Conservation (phyloP, 2,329 filamentous ascomycete genomes). For the Talaromyces marneffei region DNA sequence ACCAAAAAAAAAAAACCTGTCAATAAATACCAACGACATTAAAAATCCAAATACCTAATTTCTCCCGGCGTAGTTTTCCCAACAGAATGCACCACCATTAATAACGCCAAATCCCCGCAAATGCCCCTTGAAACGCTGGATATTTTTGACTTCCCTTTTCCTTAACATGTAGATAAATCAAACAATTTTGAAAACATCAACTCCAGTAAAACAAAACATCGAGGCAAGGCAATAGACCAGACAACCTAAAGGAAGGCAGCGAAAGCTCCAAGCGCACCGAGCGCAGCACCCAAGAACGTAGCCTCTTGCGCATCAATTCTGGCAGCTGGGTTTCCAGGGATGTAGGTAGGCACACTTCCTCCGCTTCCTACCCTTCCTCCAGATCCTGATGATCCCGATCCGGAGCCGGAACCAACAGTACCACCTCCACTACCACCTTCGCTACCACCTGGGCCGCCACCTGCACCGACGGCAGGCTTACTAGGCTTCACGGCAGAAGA, state of each 20-base stretch:
- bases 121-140: background rate
- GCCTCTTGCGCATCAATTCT: conserved; percentile 4
- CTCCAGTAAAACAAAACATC: background rate
- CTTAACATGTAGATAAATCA: background rate
- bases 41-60: background rate
- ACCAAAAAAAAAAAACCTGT: too few relatives aligned
- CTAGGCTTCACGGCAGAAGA: conserved; percentile 1
- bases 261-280: conserved; percentile 11
- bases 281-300: conserved; percentile 6
- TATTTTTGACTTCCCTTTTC: background rate
- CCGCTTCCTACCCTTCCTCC: conserved; percentile 15
- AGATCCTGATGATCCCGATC: conserved; percentile 14
- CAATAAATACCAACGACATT: background rate
- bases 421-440: conserved; percentile 13
- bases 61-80: background rate
- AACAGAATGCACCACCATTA: background rate
- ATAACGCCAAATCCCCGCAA: background rate
- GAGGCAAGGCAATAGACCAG: background rate
- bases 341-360: background rate
- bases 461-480: conserved; percentile 2
- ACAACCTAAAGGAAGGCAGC: conserved; percentile 2
- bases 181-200: background rate
- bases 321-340: conserved; percentile 7
- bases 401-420: conserved; percentile 14
- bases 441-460: too few relatives aligned